These are phyloP conservation scores for Coleophoma crateriformis DNA, from an alignment of 2,329 filamentous ascomycete species.

Conservation along the genomic window DNA sequence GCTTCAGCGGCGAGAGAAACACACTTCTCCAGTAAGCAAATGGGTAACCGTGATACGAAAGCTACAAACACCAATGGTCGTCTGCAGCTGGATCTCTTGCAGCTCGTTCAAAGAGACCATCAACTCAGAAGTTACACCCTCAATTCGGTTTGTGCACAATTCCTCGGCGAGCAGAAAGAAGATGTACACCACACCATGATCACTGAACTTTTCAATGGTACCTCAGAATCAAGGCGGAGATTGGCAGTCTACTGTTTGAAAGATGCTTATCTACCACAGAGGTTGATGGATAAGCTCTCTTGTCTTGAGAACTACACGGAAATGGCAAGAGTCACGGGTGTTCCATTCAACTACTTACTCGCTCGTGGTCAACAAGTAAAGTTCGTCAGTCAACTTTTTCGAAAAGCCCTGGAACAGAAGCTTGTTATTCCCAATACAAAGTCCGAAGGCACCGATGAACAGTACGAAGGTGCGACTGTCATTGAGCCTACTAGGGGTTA, in stretches of 20 bases:
- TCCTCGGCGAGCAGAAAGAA: constrained; percentile 95
- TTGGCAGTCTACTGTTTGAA: constrained; percentile 95
- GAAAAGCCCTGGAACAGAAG: constrained; percentile 88
- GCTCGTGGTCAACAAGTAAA: constrained; percentile 94
- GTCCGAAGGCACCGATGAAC: constrained; percentile 68
- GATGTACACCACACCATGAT: constrained; percentile 99
- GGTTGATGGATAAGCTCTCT: constrained; percentile 95
- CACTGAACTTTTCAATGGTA: constrained; percentile 95
- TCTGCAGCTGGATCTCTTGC: constrained; percentile 88
- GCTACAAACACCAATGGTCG: constrained; percentile 91
- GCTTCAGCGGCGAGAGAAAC: constrained; percentile 69
- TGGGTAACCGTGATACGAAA: constrained; percentile 94
- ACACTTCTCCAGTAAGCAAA: constrained; percentile 95
- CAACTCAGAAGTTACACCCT: constrained; percentile 95
- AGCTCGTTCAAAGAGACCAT: constrained; percentile 89
- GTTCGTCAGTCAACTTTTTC: constrained; percentile 94
- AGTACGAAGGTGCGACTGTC: constrained; percentile 96
- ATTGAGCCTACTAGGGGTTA: constrained; percentile 93
- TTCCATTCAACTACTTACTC: constrained; percentile 92
- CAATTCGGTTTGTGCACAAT: constrained; percentile 93
- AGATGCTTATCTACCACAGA: constrained; percentile 90
- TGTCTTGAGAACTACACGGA: constrained; percentile 99
- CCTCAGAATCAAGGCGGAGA: constrained; percentile 83
- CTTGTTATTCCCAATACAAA: constrained; percentile 87
- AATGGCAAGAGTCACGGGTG: constrained; percentile 98